Evolutionary conservation across 2,329 filamentous ascomycete genomes (phyloP).

Genomic region (Thielaviopsis euricoi): DNA sequence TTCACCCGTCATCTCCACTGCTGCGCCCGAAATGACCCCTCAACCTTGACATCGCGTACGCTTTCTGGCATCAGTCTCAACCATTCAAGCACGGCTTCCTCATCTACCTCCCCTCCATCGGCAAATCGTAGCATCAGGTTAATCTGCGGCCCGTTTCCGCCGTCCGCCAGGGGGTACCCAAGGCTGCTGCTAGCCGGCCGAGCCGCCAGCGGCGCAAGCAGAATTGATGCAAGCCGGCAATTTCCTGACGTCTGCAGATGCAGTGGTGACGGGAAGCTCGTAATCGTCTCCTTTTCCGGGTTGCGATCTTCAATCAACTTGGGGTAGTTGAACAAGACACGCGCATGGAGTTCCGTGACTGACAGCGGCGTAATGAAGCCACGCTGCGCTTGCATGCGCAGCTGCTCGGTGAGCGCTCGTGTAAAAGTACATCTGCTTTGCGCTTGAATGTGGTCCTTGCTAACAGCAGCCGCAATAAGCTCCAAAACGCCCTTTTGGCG

Average conservation of each 20-base stretch:
- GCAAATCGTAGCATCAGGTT: constrained; percentile 33
- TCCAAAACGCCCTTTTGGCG: constrained; percentile 38
- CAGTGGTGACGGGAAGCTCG: constrained; percentile 36
- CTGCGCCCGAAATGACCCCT: constrained; percentile 27
- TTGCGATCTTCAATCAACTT: constrained; percentile 33
- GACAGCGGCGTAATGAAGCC: constrained; percentile 28
- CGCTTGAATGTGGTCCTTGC: constrained; percentile 31
- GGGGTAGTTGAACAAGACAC: constrained; percentile 33
- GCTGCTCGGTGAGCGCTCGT: constrained; percentile 30
- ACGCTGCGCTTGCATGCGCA: constrained; percentile 30
- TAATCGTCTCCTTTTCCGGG: constrained; percentile 29
- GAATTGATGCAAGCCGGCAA: constrained; percentile 37
- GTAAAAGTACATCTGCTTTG: constrained; percentile 38
- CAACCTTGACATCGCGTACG: constrained; percentile 37
- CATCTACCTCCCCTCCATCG: constrained; percentile 30
- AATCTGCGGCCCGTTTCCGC: constrained; percentile 30
- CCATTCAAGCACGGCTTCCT: constrained; percentile 42
- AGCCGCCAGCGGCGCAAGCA: constrained; percentile 32
- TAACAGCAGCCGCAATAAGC: constrained; percentile 37
- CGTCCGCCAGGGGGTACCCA: constrained; percentile 9
- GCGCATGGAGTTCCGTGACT: constrained; percentile 36
- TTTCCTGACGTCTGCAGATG: constrained; percentile 40
- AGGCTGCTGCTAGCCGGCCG: no score
- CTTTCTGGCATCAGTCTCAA: constrained; percentile 40
- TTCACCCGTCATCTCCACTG: constrained; percentile 10